Base-by-base conservation (phyloP, 1,139 yeast genomes). In the Casaregolazyma suthepensis region DNA sequence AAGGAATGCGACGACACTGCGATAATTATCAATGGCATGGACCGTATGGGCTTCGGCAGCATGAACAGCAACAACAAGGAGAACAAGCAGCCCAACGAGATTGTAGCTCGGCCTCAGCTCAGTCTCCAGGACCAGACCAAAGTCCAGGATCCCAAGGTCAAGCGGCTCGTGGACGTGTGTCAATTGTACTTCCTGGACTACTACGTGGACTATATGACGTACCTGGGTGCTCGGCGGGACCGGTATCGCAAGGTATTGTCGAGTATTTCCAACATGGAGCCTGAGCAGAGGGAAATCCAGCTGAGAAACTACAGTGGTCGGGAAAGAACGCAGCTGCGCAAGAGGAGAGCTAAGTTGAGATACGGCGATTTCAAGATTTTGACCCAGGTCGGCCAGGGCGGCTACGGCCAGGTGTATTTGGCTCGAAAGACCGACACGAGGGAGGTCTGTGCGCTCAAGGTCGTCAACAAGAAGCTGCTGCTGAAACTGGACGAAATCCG, bases 301-400 rank as follows among this genome's bases (percentile, higher is more conserved):
- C 87, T 96, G 95, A 81, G 79, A 61, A 81, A 83, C 54, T 93
- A 94, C 67, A 75, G 83, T 31, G 90, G 93, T 18, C 79, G 94
- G 56, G 99, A 94, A 70, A 76, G 96, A 51, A 91, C 89, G 5
- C 78, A 83, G 53, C 75, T 94, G 63, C 80, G 99, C 59, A 90
- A 90, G 68, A 79, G 97, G 64, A 80, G 99, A 65, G 78, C 89
- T 58, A 89, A 90, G 70, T 96, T 97, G 48, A 88, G 87, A 68
- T 93, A 90, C 67, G 91, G 90, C 63, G 99, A 94, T 69, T 94
- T 94, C 68, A 94, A 90, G 68, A 88, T 91, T 77, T 84, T 94
- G 58, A 93, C 99, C 2, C 99, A 94, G 73, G 97, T 94, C 38
- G 99, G 99, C 23, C 99, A 94, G 75, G 99, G 99, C 66, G 99